Base-by-base conservation (phyloP, 257 asterid genomes). In the Plantago elongata region DNA sequence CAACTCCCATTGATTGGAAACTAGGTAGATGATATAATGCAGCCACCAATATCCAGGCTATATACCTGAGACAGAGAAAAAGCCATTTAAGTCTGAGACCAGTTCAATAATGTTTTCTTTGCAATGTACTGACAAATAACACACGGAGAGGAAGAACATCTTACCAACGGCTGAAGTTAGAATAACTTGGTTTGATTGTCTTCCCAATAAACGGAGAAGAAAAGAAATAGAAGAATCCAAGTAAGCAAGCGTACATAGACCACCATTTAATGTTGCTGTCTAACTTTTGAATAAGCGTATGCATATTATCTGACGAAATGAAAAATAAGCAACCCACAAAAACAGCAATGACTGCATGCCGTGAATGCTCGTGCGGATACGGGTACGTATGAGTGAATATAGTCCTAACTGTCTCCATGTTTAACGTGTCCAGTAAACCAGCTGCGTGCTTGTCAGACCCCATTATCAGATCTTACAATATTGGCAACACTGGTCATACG, bases 191-290 rank as follows among this genome's bases (percentile, higher is more conserved):
- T 73, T 89, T 89, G 75, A 93, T 82, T 9, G 96, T 93, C 76
- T 93, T 89, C 68, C 99, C 97, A 38, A 93, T 83, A 70, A 89
- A 93, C 4, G 99, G 97, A 52, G 99, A 87, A 46, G 99, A 93
- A 73, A 93, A 93, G 85, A 89, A 93, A 74, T 93, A 93, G 85
- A 93, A 93, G 86, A 89, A 93, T 45, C 99, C 99, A 56, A 93
- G 90, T 84, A 93, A 76, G 70, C 99, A 93, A 30, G 90, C 97
- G 42, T 93, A 93, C 95, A 93, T 93, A 40, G 99, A 93, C 99
- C 99, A 93, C 99, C 99, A 93, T 71, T 93, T 93, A 29, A 89
- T 62, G 73, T 93, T 93, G 95, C 94, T 93, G 88, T 93, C 99
- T 66, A 93, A 69, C 72, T 93, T 93, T 84, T 89, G 97, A 71